Conservation (phyloP, 495 filamentous ascomycete species). For the Podospora pseudopauciseta region DNA sequence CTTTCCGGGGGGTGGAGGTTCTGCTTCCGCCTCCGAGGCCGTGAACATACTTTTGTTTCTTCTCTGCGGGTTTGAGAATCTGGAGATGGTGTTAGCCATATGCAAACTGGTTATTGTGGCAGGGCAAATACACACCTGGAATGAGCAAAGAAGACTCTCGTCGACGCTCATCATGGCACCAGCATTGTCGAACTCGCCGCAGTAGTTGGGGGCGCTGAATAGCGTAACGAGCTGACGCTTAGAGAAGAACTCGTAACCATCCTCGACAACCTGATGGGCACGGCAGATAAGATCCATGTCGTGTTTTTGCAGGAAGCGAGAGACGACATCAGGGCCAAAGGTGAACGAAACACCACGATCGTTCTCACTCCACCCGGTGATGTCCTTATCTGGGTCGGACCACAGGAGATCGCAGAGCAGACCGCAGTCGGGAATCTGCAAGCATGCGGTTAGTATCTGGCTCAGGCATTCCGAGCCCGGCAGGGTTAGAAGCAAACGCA, state of each 20-base stretch:
- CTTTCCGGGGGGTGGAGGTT: constrained; percentile 87
- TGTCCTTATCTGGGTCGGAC: constrained; percentile 99
- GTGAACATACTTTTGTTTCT: constrained; percentile 99
- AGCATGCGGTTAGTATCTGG: constrained; percentile 29
- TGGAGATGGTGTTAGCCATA: constrained; percentile 37
- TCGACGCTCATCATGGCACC: constrained; percentile 99
- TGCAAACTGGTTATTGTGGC: not conserved
- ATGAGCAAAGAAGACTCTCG: constrained; percentile 95
- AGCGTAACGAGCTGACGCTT: constrained; percentile 96
- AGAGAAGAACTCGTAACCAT: constrained; percentile 99
- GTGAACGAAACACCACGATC: constrained; percentile 98
- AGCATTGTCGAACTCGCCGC: constrained; percentile 98
- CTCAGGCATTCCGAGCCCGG: constrained; percentile 1
- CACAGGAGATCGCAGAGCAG: constrained; percentile 95
- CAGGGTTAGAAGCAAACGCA: not conserved
- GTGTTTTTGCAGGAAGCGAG: constrained; percentile 97
- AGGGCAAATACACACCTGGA: constrained; percentile 69
- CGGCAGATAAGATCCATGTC: constrained; percentile 99
- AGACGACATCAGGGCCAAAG: constrained; percentile 98
- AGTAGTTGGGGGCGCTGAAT: constrained; percentile 98
- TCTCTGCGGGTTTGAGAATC: constrained; percentile 99
- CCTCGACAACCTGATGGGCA: constrained; percentile 97
- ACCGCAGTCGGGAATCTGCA: constrained; percentile 94
- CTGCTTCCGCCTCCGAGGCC: constrained; percentile 76
- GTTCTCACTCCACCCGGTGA: constrained; percentile 99